These are phyloP conservation scores for Xylogone sp. DNA, from an alignment of 2,329 filamentous ascomycete genomes.

Conservation along the genomic window DNA sequence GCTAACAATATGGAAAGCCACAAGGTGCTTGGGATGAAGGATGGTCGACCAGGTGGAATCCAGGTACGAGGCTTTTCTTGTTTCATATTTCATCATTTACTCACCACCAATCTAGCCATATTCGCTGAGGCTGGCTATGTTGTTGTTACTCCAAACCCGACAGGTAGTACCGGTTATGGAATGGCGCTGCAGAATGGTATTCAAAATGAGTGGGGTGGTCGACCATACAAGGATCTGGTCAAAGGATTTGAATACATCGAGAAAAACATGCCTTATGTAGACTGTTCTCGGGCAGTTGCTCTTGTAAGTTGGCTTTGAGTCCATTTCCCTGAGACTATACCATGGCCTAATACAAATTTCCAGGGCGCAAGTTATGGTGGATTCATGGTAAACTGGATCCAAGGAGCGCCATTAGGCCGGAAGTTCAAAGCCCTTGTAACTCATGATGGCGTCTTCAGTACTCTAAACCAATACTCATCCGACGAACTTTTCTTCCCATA, in stretches of 20 bases:
- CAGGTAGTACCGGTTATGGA: constrained; percentile 79
- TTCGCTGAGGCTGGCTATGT: constrained; percentile 88
- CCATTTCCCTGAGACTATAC: not conserved
- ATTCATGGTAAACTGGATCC: constrained; percentile 87
- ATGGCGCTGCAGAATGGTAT: constrained; percentile 76
- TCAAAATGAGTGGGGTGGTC: constrained; percentile 75
- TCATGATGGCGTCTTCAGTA: constrained; percentile 83
- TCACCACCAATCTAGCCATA: constrained; percentile 44
- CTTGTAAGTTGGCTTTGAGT: constrained; percentile 28
- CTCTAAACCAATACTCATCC: constrained; percentile 58
- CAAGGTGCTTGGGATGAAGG: constrained; percentile 29
- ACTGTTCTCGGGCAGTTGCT: constrained; percentile 66
- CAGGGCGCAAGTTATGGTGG: constrained; percentile 69
- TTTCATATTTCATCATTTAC: not conserved
- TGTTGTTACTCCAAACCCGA: constrained; percentile 77
- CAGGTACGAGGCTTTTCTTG: constrained; percentile 25
- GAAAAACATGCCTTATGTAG: constrained; percentile 62
- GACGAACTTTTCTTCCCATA: constrained; percentile 70
- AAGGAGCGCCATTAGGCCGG: constrained; percentile 77
- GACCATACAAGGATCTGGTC: constrained; percentile 79
- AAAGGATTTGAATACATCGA: constrained; percentile 73
- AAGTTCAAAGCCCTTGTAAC: constrained; percentile 85
- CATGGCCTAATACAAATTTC: not conserved
- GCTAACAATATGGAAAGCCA: constrained; percentile 11
- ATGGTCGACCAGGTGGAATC: constrained; percentile 75